phyloP scores from a whole-genome alignment of 371 early-diverging fungal genomes.

The Mucor ambiguus region DNA sequence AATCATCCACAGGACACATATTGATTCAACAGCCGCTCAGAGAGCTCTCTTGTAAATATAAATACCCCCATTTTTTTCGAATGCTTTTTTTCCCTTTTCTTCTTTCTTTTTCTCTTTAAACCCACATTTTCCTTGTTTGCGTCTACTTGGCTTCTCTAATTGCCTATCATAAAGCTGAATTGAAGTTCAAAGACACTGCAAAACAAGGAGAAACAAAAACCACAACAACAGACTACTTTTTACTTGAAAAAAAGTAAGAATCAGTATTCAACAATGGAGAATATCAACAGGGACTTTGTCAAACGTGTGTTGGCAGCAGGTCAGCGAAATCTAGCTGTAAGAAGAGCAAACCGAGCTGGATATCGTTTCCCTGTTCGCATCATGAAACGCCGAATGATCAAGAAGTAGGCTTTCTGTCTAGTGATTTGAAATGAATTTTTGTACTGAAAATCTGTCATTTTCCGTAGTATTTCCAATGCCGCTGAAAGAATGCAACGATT shows the following conservation, averaged over 20 bases:
- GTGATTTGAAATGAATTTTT: background rate
- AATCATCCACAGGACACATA: background rate
- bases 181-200: background rate
- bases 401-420: background rate
- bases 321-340: background rate
- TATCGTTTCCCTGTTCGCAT: background rate
- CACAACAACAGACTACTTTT: background rate
- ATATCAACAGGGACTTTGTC: background rate
- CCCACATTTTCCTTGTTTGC: background rate
- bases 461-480: background rate
- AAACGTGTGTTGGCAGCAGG: background rate
- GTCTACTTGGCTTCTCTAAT: background rate
- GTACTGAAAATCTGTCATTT: background rate
- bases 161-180: background rate
- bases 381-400: background rate
- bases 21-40: background rate
- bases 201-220: background rate
- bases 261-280: background rate
- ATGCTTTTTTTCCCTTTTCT: background rate
- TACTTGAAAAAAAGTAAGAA: background rate
- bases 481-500: background rate
- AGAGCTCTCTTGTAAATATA: background rate
- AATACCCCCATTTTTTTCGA: background rate
- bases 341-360: background rate
- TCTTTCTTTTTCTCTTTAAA: background rate